Conservation (phyloP, 2,329 filamentous ascomycete genomes). For the Monilinia aucupariae region DNA sequence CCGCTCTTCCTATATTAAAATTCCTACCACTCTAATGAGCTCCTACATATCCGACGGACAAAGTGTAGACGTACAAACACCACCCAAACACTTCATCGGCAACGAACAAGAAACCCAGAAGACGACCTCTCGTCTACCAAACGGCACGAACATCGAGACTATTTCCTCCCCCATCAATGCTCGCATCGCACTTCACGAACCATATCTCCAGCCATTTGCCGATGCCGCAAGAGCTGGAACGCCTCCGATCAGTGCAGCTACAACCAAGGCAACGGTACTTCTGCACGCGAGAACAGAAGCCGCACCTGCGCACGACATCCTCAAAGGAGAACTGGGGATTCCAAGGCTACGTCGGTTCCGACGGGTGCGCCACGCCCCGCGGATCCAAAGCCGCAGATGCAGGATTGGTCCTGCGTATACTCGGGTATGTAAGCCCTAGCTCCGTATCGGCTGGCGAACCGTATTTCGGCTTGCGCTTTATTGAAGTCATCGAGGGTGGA, state of each 20-base stretch:
- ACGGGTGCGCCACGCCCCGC: constrained; percentile 78
- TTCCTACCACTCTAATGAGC: no score
- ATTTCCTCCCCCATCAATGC: constrained; percentile 54
- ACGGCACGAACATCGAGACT: constrained; percentile 21
- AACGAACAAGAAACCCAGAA: constrained; percentile 43
- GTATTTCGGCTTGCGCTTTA: constrained; percentile 31
- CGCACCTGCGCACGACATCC: constrained; percentile 66
- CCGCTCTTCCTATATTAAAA: no score
- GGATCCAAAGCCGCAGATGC: constrained; percentile 73
- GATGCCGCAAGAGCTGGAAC: constrained; percentile 47
- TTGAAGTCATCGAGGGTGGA: constrained; percentile 54
- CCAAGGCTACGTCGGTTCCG: constrained; percentile 76
- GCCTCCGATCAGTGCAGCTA: constrained; percentile 74
- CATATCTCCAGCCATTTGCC: constrained; percentile 12
- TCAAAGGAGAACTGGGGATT: constrained; percentile 84
- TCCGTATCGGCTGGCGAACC: background rate
- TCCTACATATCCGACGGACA: constrained; percentile 55
- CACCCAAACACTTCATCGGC: constrained; percentile 53
- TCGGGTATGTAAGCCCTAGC: constrained; percentile 1
- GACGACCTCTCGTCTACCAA: constrained; percentile 38
- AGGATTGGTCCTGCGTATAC: constrained; percentile 61
- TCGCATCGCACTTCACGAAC: constrained; percentile 44
- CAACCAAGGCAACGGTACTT: constrained; percentile 62
- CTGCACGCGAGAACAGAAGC: constrained; percentile 66
- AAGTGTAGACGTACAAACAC: constrained; percentile 60